Percentiles rank a stretch among this genome's conserved stretches.
These are phyloP conservation scores for Globisporangium takayamanum DNA, from an alignment of 352 stramenopile species.

Conservation along the genomic window DNA sequence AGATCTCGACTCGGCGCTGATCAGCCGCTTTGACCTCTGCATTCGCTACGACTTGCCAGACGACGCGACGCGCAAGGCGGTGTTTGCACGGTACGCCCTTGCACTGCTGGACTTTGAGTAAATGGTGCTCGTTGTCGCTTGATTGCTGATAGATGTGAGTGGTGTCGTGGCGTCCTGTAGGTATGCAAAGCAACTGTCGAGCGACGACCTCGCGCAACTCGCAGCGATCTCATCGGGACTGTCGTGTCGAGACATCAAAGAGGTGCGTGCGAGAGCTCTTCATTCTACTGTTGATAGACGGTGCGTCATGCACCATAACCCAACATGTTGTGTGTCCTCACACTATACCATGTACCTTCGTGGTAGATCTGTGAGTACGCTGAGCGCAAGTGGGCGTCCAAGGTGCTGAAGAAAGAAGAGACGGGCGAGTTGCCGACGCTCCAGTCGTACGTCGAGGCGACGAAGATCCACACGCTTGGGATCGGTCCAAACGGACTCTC, in stretches of 20 bases:
- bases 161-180: constrained; percentile 15
- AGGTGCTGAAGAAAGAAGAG: constrained; percentile 81
- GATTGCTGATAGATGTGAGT: not conserved
- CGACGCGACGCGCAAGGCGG: constrained; percentile 66
- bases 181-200: constrained; percentile 87
- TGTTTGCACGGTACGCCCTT: constrained; percentile 76
- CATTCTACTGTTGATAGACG: not conserved
- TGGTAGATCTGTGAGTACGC: constrained; percentile 89
- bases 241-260: constrained; percentile 93
- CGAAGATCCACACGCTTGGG: constrained; percentile 59
- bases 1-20: constrained; percentile 88
- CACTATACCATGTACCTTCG: not conserved
- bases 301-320: not conserved
- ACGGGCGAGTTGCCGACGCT: constrained; percentile 64
- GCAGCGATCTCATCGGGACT: constrained; percentile 75
- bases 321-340: too few species aligned
- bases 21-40: constrained; percentile 91
- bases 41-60: constrained; percentile 90
- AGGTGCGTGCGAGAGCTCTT: constrained; percentile 33
- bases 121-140: not conserved
- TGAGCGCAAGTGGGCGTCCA: constrained; percentile 90
- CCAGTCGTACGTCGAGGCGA: constrained; percentile 63
- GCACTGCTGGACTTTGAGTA: too few species aligned
- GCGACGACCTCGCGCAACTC: constrained; percentile 69
- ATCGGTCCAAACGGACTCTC: constrained; percentile 31